Evolutionary conservation across 257 asterid genomes (phyloP), one percentile per base, ranked within the genome.

Genomic region (Forsythia suspensa): DNA sequence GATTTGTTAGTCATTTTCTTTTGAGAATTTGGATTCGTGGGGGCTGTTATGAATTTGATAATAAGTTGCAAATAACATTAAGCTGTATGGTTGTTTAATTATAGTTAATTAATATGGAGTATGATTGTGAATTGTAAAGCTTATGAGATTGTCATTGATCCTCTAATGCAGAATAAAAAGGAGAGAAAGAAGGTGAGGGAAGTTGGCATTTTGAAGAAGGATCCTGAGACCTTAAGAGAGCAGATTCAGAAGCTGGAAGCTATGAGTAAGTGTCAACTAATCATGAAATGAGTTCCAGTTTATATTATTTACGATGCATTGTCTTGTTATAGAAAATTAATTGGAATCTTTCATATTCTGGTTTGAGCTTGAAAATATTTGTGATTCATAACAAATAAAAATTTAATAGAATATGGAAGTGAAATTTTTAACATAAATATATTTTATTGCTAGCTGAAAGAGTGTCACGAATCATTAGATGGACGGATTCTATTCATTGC

Each of bases 171-270:
- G 98, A 93, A 94, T 83, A 94, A 94, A 86, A 92, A 94, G 88
- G 98, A 94, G 85, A 74, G 98, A 86, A 94, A 94, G 91, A 94
- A 92, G 88, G 98, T 94, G 82, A 90, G 98, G 82, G 98, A 94
- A 79, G 98, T 94, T 73, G 98, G 98, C 34, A 91, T 94, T 74
- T 83, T 94, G 90, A 94, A 94, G 89, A 94, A 94, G 89, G 97
- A 94, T 85, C 98, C 98, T 0, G 98, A 94, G 21, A 82, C 94
- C 52, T 82, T 94, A 73, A 89, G 68, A 71, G 97, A 94, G 0
- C 98, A 94, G 87, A 94, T 92, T 83, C 83, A 89, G 67, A 94
- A 92, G 85, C 91, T 94, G 81, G 98, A 94, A 84, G 89, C 87
- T 37, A 89, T 90, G 97, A 94, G 98, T 93, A 87, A 89, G 96